These are phyloP conservation scores for Magnaporthiopsis rhizophila DNA, from an alignment of 2,329 filamentous ascomycete species.

Conservation along the genomic window DNA sequence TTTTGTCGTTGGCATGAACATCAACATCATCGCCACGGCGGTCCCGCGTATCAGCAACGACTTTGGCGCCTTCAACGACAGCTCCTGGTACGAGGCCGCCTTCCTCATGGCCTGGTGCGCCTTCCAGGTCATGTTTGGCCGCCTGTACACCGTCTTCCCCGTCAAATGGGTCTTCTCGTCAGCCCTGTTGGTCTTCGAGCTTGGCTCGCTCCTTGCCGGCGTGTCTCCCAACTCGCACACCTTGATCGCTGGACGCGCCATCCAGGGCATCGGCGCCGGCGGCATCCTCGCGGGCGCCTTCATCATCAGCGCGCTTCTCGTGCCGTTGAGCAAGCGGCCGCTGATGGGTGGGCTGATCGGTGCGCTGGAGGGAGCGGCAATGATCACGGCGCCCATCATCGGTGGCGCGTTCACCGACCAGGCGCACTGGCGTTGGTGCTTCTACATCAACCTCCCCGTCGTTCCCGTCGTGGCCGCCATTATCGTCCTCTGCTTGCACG, in stretches of 20 bases:
- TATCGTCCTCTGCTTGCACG: constrained; percentile 13
- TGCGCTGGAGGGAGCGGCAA: constrained; percentile 14
- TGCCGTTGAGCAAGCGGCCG: constrained; percentile 14
- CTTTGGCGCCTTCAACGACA: constrained; percentile 13
- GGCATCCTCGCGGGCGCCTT: constrained; percentile 42
- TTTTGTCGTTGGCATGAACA: constrained; percentile 6
- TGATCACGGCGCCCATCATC: constrained; percentile 25
- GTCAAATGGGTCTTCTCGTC: constrained; percentile 36
- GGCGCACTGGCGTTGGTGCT: constrained; percentile 28
- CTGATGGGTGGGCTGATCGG: constrained; percentile 14
- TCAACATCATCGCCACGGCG: constrained; percentile 9
- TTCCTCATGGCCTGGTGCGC: constrained; percentile 14
- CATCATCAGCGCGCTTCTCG: constrained; percentile 28
- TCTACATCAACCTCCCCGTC: constrained; percentile 30
- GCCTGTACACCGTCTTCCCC: constrained; percentile 30
- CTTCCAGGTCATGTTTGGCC: constrained; percentile 30
- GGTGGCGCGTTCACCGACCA: constrained; percentile 26
- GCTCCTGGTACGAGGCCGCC: constrained; percentile 16
- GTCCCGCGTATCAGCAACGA: constrained; percentile 14
- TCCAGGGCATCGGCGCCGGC: constrained; percentile 43
- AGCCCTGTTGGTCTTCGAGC: constrained; percentile 31
- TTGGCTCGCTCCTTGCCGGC: constrained; percentile 29
- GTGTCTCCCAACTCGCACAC: constrained; percentile 36
- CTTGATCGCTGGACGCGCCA: constrained; percentile 43
- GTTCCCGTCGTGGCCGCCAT: constrained; percentile 20